Conservation (phyloP, 495 filamentous ascomycete genomes). For the Podospora anserina region DNA sequence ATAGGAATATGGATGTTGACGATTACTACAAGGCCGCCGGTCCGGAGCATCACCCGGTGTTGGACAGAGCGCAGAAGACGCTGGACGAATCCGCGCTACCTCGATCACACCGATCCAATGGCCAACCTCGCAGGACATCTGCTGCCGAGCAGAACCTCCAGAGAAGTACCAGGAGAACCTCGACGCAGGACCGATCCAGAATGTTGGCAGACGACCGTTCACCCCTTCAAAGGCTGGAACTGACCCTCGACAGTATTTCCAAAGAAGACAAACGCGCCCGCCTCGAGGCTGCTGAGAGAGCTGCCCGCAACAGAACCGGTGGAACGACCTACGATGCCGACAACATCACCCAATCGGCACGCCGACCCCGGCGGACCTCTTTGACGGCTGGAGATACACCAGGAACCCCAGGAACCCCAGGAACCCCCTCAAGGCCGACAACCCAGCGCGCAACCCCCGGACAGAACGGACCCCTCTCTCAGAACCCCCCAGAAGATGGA, state of each 20-base stretch:
- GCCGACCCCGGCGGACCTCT: constrained; percentile 20
- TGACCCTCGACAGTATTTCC: constrained; percentile 80
- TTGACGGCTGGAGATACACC: constrained; percentile 16
- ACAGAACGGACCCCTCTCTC: constrained; percentile 33
- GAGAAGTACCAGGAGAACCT: constrained; percentile 26
- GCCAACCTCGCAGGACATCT: constrained; percentile 29
- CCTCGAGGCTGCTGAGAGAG: constrained; percentile 69
- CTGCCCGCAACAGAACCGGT: constrained; percentile 47
- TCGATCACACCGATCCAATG: constrained; percentile 25
- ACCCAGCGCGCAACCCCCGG: constrained; percentile 7
- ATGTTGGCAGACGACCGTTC: constrained; percentile 74
- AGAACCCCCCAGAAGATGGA: constrained; percentile 37
- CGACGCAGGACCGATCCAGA: constrained; percentile 35
- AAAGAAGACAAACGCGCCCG: constrained; percentile 86
- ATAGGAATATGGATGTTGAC: constrained; percentile 41
- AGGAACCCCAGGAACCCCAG: constrained; percentile 19
- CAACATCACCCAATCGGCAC: constrained; percentile 14
- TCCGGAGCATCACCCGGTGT: constrained; percentile 28
- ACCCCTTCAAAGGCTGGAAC: constrained; percentile 87
- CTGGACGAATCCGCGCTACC: constrained; percentile 30
- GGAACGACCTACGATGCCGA: constrained; percentile 18
- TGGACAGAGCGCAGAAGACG: constrained; percentile 33
- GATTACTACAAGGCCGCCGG: constrained; percentile 38
- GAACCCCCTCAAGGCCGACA: constrained; percentile 24
- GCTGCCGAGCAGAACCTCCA: constrained; percentile 32